Conservation (phyloP, 768 basidiomycete species). For the Boletus speciosus region DNA sequence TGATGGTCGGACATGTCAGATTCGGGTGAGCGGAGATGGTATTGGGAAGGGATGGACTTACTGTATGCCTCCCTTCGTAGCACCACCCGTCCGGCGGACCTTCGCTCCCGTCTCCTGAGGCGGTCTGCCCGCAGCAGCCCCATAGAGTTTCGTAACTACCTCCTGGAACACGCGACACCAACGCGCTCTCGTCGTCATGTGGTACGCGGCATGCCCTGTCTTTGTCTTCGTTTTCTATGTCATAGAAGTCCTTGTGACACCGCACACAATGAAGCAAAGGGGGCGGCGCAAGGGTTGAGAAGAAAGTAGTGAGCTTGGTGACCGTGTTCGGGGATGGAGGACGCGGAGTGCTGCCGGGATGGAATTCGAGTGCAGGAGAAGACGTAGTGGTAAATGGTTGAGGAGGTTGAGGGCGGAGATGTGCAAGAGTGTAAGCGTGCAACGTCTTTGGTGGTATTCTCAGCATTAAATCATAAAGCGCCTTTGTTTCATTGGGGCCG, state of each 20-base stretch:
- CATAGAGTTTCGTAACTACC: constrained; percentile 53
- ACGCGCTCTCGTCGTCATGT: constrained; percentile 79
- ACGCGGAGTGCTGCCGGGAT: constrained; percentile 5
- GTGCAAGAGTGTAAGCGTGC: constrained; percentile 57
- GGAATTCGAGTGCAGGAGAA: constrained; percentile 15
- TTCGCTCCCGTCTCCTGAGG: constrained; percentile 74
- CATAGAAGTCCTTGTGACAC: constrained; percentile 68
- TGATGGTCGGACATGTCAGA: not conserved
- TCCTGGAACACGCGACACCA: constrained; percentile 57
- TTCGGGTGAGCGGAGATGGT: not conserved
- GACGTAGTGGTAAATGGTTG: not conserved
- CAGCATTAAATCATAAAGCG: constrained; percentile 49
- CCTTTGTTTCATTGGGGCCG: constrained; percentile 40
- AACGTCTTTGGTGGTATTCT: constrained; percentile 66
- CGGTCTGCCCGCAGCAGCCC: constrained; percentile 70
- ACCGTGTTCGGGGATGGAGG: constrained; percentile 39
- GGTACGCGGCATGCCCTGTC: constrained; percentile 66
- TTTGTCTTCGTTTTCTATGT: constrained; percentile 59
- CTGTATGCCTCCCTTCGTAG: constrained; percentile 79
- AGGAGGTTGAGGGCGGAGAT: constrained; percentile 32
- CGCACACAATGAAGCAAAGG: constrained; percentile 70
- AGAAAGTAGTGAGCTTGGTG: constrained; percentile 52
- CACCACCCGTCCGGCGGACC: constrained; percentile 87
- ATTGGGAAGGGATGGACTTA: constrained; percentile 13
- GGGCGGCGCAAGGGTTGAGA: constrained; percentile 59